phyloP scores from a whole-genome alignment of 352 stramenopile species.

The Phytophthora melonis region DNA sequence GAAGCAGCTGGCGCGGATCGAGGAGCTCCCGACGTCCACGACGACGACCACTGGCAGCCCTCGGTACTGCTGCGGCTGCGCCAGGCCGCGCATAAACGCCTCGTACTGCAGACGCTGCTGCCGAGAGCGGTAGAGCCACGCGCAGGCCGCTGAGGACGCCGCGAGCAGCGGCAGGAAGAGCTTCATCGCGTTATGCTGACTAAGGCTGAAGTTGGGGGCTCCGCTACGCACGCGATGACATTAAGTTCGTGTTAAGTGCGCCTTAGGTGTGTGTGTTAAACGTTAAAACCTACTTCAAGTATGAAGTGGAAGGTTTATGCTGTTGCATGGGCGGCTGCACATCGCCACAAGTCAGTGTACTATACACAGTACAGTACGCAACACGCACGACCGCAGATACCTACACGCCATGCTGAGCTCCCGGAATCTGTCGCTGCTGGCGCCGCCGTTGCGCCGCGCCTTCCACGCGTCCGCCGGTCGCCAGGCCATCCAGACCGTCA shows the following conservation, averaged over 20 bases:
- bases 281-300: too few species aligned
- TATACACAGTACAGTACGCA: not conserved
- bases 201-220: too few species aligned
- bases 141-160: constrained; percentile 30
- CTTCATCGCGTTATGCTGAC: constrained; percentile 27
- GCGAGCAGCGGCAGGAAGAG: constrained; percentile 37
- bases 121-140: constrained; percentile 33
- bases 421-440: constrained; percentile 12
- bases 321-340: too few species aligned
- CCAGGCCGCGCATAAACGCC: constrained; percentile 37
- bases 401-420: constrained; percentile 31
- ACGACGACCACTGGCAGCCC: constrained; percentile 71
- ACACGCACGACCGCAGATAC: not conserved
- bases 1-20: constrained; percentile 92
- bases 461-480: constrained; percentile 58
- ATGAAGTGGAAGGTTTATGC: too few species aligned
- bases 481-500: constrained; percentile 76
- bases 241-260: too few species aligned
- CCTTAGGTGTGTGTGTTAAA: too few species aligned
- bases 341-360: not conserved
- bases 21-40: constrained; percentile 94
- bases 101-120: constrained; percentile 36
- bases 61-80: constrained; percentile 54
- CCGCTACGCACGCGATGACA: too few species aligned
- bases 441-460: constrained; percentile 36